Evolutionary conservation across 1,284 basidiomycete species (phyloP).

Genomic region (Fomitopsis schrenkii): DNA sequence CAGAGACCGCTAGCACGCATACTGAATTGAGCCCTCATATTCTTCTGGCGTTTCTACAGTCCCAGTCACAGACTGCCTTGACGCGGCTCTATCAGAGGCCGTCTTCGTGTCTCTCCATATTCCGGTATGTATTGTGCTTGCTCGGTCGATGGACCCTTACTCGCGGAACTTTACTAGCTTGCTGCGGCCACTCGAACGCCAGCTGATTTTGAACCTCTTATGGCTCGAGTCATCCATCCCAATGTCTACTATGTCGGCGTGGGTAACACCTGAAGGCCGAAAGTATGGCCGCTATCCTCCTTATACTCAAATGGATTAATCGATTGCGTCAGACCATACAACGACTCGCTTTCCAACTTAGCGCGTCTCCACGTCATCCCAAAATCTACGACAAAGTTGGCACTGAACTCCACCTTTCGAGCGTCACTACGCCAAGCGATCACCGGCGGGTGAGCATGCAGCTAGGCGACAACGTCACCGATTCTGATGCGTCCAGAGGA

Average conservation of each 20-base stretch:
- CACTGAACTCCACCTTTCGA: constrained; percentile 78
- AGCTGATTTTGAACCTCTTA: constrained; percentile 87
- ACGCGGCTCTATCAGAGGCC: constrained; percentile 86
- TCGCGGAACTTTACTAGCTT: constrained; percentile 47
- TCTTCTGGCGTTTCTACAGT: constrained; percentile 80
- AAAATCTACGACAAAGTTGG: constrained; percentile 54
- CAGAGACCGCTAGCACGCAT: constrained; percentile 7
- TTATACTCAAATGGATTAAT: constrained; percentile 7
- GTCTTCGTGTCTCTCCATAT: constrained; percentile 91
- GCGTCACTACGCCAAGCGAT: constrained; percentile 82
- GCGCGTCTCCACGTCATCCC: constrained; percentile 74
- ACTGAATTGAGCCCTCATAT: constrained; percentile 42
- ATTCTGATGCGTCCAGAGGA: constrained; percentile 50
- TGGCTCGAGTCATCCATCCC: constrained; percentile 85
- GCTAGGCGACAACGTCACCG: constrained; percentile 7
- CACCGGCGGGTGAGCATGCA: constrained; percentile 76
- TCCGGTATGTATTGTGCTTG: constrained; percentile 53
- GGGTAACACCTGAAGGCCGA: constrained; percentile 75
- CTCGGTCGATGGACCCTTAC: constrained; percentile 12
- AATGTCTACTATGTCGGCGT: constrained; percentile 71
- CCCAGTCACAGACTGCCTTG: constrained; percentile 81
- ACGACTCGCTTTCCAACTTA: constrained; percentile 65
- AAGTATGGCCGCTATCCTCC: constrained; percentile 42
- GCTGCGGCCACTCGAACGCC: constrained; percentile 81
- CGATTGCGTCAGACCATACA: constrained; percentile 56